Evolutionary conservation across 2,329 filamentous ascomycete species (phyloP).

Genomic region (Beauveria asiatica): DNA sequence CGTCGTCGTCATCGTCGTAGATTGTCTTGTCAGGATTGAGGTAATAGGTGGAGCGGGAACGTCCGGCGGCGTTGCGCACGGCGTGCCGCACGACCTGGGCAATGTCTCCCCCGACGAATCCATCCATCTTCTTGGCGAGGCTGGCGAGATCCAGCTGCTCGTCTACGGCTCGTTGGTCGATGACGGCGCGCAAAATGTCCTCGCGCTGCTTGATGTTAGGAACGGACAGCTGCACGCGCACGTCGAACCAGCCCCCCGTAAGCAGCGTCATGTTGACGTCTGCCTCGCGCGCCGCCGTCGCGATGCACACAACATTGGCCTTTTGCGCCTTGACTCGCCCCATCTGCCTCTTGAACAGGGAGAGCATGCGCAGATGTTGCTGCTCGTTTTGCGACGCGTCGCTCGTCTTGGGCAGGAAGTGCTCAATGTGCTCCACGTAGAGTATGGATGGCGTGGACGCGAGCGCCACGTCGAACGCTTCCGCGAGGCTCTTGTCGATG

Average conservation of each 20-base stretch:
- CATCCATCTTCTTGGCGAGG: conserved; percentile 77
- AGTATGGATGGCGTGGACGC: conserved; percentile 79
- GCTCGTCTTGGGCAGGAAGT: conserved; percentile 67
- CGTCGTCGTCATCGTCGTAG: background rate
- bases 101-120: conserved; percentile 88
- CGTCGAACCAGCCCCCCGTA: conserved; percentile 68
- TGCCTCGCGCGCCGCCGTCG: conserved; percentile 83
- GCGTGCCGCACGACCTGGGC: conserved; percentile 50
- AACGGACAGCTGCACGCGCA: conserved; percentile 79
- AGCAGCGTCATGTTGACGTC: conserved; percentile 73
- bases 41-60: conserved; percentile 23
- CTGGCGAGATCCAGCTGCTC: conserved; percentile 62
- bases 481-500: conserved; percentile 29
- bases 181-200: conserved; percentile 45
- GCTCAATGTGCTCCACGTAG: conserved; percentile 85
- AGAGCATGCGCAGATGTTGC: conserved; percentile 83
- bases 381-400: conserved; percentile 80
- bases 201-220: conserved; percentile 69
- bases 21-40: background rate
- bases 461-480: conserved; percentile 65
- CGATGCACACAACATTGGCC: conserved; percentile 72
- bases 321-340: conserved; percentile 66
- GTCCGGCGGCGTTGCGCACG: conserved; percentile 28
- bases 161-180: conserved; percentile 20
- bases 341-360: conserved; percentile 80